Base-by-base conservation (phyloP, 2,329 filamentous ascomycete species). In the Didymella pomorum region DNA sequence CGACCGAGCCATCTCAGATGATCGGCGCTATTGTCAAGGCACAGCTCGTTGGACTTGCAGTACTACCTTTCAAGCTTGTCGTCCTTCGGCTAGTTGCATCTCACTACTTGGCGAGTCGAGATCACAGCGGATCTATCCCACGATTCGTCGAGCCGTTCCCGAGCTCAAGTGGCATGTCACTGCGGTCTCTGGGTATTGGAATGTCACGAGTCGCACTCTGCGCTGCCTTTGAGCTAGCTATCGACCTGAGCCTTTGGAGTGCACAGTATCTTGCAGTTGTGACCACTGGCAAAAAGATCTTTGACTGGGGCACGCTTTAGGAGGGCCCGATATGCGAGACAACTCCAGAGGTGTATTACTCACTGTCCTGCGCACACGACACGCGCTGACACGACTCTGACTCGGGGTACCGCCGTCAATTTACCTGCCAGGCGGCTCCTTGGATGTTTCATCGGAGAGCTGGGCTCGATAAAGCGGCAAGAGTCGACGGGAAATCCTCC, bases 181-280 rank as follows among this genome's bases (percentile, higher is more conserved):
- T 67, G 61, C 58, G 58, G 39, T 62, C 62, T 21, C 35, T 68
- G 44, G 69, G 72, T 25, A 58, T 60, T 11, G 67, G 71, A 14
- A 26, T 71, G 10, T 76, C 71, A 11, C 72, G 73, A 10, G 52
- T 76, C 48, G 73, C 68, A 43, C 64, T 78, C 14, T 76, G 71
- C 62, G 68, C 69, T 52, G 66, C 59, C 16, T 39, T 75, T 11
- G 73, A 76, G 33, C 23, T 77, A 8, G 62, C 64, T n/a, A 63
- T 77, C 35, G 74, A 77, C 45, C 64, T 78, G 6, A 56, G 61
- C 11, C 48, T 77, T 7, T 78, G 74, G 74, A 67, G 70, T n/a
- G 52, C 63, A 44, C 71, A 77, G 46, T 76, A 72, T 50, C 42
- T 67, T n/a, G 63, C 62, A 2, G 66, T 75, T 6, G 69, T 70